These are phyloP conservation scores for Bruguiera gymnorhiza DNA, from an alignment of 345 rosid genomes.

Conservation along the genomic window DNA sequence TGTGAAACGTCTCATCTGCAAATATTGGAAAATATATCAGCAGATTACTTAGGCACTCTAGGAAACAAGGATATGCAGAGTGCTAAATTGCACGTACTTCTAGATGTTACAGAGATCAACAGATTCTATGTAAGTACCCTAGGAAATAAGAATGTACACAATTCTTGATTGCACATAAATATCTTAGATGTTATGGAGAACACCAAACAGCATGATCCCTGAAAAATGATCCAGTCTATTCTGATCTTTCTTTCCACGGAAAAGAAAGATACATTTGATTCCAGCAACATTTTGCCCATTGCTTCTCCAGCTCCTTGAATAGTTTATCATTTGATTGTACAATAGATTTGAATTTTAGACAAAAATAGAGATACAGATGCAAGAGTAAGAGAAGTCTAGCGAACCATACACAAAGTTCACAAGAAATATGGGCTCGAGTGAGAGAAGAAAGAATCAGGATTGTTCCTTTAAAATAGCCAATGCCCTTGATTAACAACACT, in stretches of 20 bases:
- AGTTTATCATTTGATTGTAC: background rate
- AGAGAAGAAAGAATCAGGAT: background rate
- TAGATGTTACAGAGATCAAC: background rate
- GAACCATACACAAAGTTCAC: background rate
- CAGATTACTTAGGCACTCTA: background rate
- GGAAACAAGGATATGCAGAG: background rate
- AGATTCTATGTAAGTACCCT: background rate
- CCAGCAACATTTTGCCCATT: too few relatives aligned
- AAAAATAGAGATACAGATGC: too few relatives aligned
- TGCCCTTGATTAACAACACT: constrained; percentile 9
- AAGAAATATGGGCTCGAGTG: background rate
- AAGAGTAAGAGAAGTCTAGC: too few relatives aligned
- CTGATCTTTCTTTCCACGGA: background rate
- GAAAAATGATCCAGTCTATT: too few relatives aligned
- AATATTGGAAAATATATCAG: constrained; percentile 13
- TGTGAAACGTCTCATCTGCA: constrained; percentile 80
- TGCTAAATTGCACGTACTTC: background rate
- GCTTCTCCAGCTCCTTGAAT: background rate
- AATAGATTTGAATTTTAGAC: too few relatives aligned
- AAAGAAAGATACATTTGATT: background rate
- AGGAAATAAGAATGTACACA: background rate
- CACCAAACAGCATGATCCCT: too few relatives aligned
- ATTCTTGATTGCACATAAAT: background rate
- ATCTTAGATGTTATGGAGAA: background rate
- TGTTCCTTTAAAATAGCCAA: background rate